Evolutionary conservation across 1,284 basidiomycete species (phyloP).

Genomic region (Sporisorium exsertum): DNA sequence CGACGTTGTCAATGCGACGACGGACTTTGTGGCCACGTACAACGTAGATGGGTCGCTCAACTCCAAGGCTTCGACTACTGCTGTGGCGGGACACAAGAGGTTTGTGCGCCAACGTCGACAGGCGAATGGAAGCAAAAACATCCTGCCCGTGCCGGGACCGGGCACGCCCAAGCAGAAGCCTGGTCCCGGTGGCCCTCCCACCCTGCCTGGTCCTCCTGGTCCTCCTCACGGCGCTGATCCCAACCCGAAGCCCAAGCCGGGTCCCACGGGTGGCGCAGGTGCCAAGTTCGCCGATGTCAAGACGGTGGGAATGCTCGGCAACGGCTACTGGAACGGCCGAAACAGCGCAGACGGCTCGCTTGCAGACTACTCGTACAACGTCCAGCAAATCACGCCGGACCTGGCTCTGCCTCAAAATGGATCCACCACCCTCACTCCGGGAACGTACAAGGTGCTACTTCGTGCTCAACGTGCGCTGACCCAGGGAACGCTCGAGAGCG

Average conservation of each 20-base stretch:
- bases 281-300: slow-evolving; percentile 37
- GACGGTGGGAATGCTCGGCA: slow-evolving; percentile 41
- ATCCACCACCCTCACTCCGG: slow-evolving; percentile 73
- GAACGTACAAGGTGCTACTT: slow-evolving; percentile 75
- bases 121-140: slow-evolving; percentile 16
- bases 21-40: slow-evolving; percentile 41
- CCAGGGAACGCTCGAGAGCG: slow-evolving; percentile 73
- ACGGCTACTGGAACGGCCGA: slow-evolving; percentile 39
- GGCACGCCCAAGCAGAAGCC: slow-evolving; percentile 10
- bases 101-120: slow-evolving; percentile 41
- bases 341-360: slow-evolving; percentile 41
- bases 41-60: slow-evolving; percentile 28
- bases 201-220: not conserved
- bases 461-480: slow-evolving; percentile 76
- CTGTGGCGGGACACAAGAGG: slow-evolving; percentile 31
- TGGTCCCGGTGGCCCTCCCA: not conserved
- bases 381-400: slow-evolving; percentile 24
- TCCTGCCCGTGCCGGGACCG: slow-evolving; percentile 9
- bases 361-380: slow-evolving; percentile 44
- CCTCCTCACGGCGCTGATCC: slow-evolving; percentile 7
- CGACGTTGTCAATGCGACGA: slow-evolving; percentile 41
- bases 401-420: slow-evolving; percentile 38
- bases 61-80: slow-evolving; percentile 4
- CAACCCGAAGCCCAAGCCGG: slow-evolving; percentile 8
- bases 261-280: not conserved